phyloP scores from a whole-genome alignment of 306 rosid species.

The Gynostemma pentaphyllum region DNA sequence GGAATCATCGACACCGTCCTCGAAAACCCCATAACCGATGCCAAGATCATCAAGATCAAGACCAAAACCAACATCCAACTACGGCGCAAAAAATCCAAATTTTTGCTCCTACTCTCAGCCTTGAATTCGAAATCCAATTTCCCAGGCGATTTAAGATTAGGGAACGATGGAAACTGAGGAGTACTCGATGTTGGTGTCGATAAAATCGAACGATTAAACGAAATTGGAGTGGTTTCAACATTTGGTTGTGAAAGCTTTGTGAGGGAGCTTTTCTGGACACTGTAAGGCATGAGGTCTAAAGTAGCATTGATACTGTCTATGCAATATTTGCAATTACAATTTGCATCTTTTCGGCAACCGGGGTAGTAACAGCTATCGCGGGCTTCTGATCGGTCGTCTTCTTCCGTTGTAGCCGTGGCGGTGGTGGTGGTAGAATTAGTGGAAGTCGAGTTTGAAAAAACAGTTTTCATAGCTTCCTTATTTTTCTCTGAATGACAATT shows the following conservation, averaged over 20 bases:
- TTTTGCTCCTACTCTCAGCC: conserved; percentile 5
- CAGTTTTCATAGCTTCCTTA: conserved; percentile 27
- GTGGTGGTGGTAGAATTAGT: conserved; percentile 1
- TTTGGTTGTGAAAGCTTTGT: conserved; percentile 37
- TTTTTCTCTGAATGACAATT: neutral
- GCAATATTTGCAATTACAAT: conserved; percentile 65
- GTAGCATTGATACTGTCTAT: conserved; percentile 80
- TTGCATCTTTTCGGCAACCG: conserved; percentile 65
- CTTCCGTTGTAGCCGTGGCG: conserved; percentile 18
- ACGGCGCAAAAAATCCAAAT: conserved; percentile 14
- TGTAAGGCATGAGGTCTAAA: conserved; percentile 63
- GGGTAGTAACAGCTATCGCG: conserved; percentile 71
- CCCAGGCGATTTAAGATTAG: conserved; percentile 21
- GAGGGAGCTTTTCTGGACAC: conserved; percentile 48
- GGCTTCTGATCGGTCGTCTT: conserved; percentile 24
- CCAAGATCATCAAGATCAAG: conserved; percentile 32
- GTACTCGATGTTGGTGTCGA: conserved; percentile 36
- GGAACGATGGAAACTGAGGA: conserved; percentile 11
- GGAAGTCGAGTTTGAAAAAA: conserved; percentile 8
- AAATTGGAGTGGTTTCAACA: conserved; percentile 37
- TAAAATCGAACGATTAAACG: conserved; percentile 38
- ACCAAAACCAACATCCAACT: conserved; percentile 18
- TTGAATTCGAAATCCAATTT: conserved; percentile 11
- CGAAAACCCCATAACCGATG: conserved; percentile 23
- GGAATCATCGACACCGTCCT: conserved; percentile 24